Evolutionary conservation across 345 rosid species (phyloP).

Genomic region (Toxicodendron radicans): DNA sequence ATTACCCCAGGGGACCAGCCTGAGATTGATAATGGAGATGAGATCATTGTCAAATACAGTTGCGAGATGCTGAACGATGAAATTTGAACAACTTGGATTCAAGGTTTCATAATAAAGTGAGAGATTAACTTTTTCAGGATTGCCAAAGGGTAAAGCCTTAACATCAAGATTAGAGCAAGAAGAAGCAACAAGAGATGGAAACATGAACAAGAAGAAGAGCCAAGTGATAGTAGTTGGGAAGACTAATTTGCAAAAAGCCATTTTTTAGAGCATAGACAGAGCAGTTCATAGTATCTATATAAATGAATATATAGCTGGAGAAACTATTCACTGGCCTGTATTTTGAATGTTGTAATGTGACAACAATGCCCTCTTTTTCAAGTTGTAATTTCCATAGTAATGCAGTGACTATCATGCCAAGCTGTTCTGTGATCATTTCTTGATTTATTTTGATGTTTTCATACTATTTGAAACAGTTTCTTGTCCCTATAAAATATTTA

Average conservation of each 20-base stretch:
- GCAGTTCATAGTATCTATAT: background rate
- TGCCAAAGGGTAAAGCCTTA: background rate
- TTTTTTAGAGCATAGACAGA: slow-evolving; percentile 13
- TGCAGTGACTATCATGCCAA: background rate
- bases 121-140: slow-evolving; percentile 34
- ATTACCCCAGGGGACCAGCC: slow-evolving; percentile 48
- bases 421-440: background rate
- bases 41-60: slow-evolving; percentile 38
- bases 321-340: background rate
- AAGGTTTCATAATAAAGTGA: slow-evolving; percentile 47
- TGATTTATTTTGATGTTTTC: background rate
- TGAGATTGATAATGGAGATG: slow-evolving; percentile 42
- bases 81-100: slow-evolving; percentile 27
- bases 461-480: background rate
- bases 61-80: slow-evolving; percentile 32
- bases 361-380: slow-evolving; percentile 12
- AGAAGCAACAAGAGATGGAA: slow-evolving; percentile 19
- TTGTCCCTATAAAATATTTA: background rate
- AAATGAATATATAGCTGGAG: background rate
- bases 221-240: background rate
- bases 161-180: background rate
- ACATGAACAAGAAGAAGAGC: slow-evolving; percentile 9
- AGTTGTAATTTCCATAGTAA: background rate
- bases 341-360: slow-evolving; percentile 1
- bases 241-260: slow-evolving; percentile 20